A percentile compares a stretch with the other conserved stretches of the same genome.
These are phyloP conservation scores for Grigorovia yakushimaensis DNA, from an alignment of 805 yeast genomes.

Conservation along the genomic window DNA sequence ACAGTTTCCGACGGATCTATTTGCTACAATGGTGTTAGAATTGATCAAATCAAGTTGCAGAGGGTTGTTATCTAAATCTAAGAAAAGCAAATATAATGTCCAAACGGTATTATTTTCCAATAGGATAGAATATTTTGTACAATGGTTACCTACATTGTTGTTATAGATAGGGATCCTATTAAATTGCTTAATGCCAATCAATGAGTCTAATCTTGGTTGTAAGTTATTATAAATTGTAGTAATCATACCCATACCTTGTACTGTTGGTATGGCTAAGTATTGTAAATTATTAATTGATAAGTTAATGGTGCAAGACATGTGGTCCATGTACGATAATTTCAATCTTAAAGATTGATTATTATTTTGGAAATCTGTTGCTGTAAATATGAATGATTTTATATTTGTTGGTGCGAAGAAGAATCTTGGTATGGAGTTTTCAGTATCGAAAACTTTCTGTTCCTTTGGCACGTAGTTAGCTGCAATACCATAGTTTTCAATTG, in stretches of 20 bases:
- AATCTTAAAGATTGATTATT: no score
- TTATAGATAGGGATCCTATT: background rate
- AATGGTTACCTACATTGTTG: background rate
- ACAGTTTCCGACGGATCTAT: conserved; percentile 32
- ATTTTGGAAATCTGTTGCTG: conserved; percentile 32
- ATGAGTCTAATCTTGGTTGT: conserved; percentile 45
- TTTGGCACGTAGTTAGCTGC: conserved; percentile 57
- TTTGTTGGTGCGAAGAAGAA: conserved; percentile 63
- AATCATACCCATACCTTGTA: conserved; percentile 76
- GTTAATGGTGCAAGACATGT: background rate
- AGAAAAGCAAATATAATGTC: conserved; percentile 8
- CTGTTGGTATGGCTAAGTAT: conserved; percentile 45
- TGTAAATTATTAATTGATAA: no score
- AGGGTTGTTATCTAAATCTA: background rate
- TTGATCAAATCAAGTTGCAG: conserved; percentile 7
- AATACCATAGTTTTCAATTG: conserved; percentile 42
- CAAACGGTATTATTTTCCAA: conserved; percentile 47
- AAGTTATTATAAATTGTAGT: conserved; percentile 52
- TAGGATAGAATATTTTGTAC: conserved; percentile 39
- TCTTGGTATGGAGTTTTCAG: conserved; percentile 47
- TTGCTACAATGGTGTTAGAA: conserved; percentile 14
- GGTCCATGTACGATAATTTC: conserved; percentile 4
- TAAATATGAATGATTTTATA: conserved; percentile 46
- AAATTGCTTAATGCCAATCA: background rate
- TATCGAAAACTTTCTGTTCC: conserved; percentile 61